phyloP scores from a whole-genome alignment of 2,329 filamentous ascomycete species.

The Microcyclospora tardicrescens region DNA sequence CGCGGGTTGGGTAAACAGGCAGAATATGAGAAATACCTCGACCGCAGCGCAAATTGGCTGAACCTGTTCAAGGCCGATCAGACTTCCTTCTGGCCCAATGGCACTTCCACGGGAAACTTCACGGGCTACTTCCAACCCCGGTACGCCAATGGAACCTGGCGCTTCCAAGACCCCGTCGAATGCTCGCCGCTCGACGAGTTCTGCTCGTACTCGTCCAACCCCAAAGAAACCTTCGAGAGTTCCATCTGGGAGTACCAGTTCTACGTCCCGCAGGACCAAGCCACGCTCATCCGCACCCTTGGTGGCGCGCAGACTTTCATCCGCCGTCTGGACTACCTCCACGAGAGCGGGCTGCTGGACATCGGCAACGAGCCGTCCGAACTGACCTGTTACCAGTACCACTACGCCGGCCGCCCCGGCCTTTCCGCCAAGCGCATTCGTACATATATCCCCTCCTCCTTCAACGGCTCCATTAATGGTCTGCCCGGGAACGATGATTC shows the following conservation, averaged over 20 bases:
- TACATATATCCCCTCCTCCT: constrained; percentile 10
- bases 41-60: constrained; percentile 54
- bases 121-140: constrained; percentile 57
- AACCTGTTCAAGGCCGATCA: constrained; percentile 55
- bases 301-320: constrained; percentile 28
- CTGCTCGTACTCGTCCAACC: constrained; percentile 34
- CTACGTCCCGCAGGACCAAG: constrained; percentile 31
- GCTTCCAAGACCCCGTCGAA: constrained; percentile 46
- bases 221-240: constrained; percentile 56
- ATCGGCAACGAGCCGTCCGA: constrained; percentile 34
- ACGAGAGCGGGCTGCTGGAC: constrained; percentile 28
- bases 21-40: constrained; percentile 46
- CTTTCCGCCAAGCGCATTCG: constrained; percentile 7
- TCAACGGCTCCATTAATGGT: constrained; percentile 9
- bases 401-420: constrained; percentile 30
- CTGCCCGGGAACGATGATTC: constrained; percentile 13
- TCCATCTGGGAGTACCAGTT: constrained; percentile 62
- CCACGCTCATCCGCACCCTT: constrained; percentile 24
- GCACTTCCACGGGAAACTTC: constrained; percentile 46
- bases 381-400: constrained; percentile 31
- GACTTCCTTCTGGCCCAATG: constrained; percentile 37
- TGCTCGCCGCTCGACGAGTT: constrained; percentile 41
- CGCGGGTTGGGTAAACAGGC: constrained; percentile 37
- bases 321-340: constrained; percentile 27
- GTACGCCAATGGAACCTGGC: constrained; percentile 54